These are phyloP conservation scores for Peniophora sp. DNA, from an alignment of 1,284 basidiomycete species.

Conservation along the genomic window DNA sequence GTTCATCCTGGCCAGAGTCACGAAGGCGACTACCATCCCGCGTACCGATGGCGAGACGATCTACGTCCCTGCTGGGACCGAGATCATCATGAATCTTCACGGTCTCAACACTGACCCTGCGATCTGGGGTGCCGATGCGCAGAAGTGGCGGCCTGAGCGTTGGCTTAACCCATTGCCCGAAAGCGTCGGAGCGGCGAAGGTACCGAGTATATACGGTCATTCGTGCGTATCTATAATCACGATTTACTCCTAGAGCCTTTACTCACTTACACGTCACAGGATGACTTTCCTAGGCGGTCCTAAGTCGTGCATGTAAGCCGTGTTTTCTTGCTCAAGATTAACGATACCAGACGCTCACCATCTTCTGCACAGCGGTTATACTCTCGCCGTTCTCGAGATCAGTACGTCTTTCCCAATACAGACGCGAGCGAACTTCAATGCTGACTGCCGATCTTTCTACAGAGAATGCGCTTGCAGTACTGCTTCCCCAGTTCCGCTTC, in stretches of 20 bases:
- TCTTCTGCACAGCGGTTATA: slow-evolving; percentile 21
- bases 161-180: slow-evolving; percentile 15
- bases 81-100: slow-evolving; percentile 10
- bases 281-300: slow-evolving; percentile 24
- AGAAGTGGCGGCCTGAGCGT: slow-evolving; percentile 18
- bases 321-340: slow-evolving; percentile 2
- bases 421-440: not conserved
- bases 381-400: slow-evolving; percentile 23
- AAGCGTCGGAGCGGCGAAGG: slow-evolving; percentile 6
- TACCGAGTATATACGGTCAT: slow-evolving; percentile 17
- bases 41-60: slow-evolving; percentile 8
- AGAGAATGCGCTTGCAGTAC: slow-evolving; percentile 2
- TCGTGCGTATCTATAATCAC: slow-evolving; percentile 7
- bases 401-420: slow-evolving; percentile 17
- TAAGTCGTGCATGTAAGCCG: slow-evolving; percentile 19
- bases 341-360: slow-evolving; percentile 12
- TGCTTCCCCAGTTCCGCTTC: slow-evolving; percentile 3
- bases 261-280: not conserved
- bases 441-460: not conserved
- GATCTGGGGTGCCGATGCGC: slow-evolving; percentile 17
- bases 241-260: not conserved
- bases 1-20: not conserved
- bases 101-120: slow-evolving; percentile 2
- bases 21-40: slow-evolving; percentile 10
- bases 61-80: slow-evolving; percentile 4